Conservation (phyloP, 176 grass and related monocot genomes). For the Otatea glauca region DNA sequence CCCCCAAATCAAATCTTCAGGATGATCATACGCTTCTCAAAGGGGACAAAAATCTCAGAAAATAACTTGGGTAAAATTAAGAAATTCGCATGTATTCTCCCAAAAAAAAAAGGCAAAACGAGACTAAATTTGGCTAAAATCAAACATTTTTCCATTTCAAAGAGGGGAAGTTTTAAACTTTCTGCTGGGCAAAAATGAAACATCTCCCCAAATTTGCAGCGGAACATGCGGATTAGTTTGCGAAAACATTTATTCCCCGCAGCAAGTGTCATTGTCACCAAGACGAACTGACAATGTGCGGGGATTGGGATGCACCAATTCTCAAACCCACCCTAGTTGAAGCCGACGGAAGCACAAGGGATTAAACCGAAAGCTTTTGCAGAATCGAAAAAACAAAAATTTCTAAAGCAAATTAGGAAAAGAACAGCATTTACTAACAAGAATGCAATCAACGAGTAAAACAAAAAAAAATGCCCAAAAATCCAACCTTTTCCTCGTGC, state of each 20-base stretch:
- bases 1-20: not conserved
- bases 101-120: not conserved
- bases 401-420: not conserved
- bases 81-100: not conserved
- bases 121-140: not conserved
- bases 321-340: not conserved
- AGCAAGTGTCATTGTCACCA: not conserved
- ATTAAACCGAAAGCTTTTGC: not conserved
- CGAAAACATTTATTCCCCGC: not conserved
- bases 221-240: not conserved
- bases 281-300: not conserved
- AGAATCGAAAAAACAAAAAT: not conserved
- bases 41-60: not conserved
- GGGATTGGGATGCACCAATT: not conserved
- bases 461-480: not conserved
- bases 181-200: not conserved
- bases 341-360: not conserved
- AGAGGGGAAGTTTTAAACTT: not conserved
- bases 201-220: conserved; percentile 16
- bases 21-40: not conserved
- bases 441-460: not conserved
- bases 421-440: not conserved
- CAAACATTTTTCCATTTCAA: not conserved
- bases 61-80: not conserved
- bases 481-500: not conserved